These are phyloP conservation scores for Metschnikowia dekortorum DNA, from an alignment of 805 yeast species.

Conservation along the genomic window DNA sequence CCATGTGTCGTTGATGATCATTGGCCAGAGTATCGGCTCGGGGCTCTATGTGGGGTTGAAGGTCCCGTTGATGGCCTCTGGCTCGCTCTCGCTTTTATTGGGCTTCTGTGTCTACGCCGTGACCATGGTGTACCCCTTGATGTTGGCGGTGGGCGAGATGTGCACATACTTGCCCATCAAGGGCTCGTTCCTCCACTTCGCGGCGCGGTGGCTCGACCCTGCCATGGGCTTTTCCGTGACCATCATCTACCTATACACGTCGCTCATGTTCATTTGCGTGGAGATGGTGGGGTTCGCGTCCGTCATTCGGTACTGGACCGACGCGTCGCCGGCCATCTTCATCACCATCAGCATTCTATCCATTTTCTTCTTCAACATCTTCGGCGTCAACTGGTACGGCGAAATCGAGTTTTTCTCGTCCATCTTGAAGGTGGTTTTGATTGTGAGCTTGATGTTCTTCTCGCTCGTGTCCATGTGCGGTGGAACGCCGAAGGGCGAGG, in stretches of 20 bases:
- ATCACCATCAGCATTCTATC: conserved; percentile 27
- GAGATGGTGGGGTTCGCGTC: conserved; percentile 32
- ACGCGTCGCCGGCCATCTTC: conserved; percentile 29
- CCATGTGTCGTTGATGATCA: conserved; percentile 33
- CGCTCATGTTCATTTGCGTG: conserved; percentile 31
- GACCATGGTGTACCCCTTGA: conserved; percentile 32
- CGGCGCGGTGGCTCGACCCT: conserved; percentile 35
- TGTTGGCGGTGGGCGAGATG: conserved; percentile 37
- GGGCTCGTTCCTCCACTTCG: conserved; percentile 31
- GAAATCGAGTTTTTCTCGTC: conserved; percentile 21
- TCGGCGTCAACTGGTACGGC: conserved; percentile 21
- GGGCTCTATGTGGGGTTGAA: conserved; percentile 33
- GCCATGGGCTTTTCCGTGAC: conserved; percentile 34
- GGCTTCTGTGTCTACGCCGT: conserved; percentile 29
- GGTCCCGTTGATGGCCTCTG: conserved; percentile 28
- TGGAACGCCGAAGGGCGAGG: conserved; percentile 31
- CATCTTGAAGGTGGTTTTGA: conserved; percentile 20
- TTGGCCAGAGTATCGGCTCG: conserved; percentile 34
- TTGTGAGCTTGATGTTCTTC: conserved; percentile 36
- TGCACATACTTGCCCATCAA: conserved; percentile 33
- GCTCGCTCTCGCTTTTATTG: conserved; percentile 31
- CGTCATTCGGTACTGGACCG: conserved; percentile 28
- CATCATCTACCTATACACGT: conserved; percentile 30
- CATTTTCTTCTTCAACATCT: conserved; percentile 27
- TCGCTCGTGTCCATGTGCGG: conserved; percentile 37